phyloP scores from a whole-genome alignment of 1,284 basidiomycete genomes.

The Ganoderma sinense region DNA sequence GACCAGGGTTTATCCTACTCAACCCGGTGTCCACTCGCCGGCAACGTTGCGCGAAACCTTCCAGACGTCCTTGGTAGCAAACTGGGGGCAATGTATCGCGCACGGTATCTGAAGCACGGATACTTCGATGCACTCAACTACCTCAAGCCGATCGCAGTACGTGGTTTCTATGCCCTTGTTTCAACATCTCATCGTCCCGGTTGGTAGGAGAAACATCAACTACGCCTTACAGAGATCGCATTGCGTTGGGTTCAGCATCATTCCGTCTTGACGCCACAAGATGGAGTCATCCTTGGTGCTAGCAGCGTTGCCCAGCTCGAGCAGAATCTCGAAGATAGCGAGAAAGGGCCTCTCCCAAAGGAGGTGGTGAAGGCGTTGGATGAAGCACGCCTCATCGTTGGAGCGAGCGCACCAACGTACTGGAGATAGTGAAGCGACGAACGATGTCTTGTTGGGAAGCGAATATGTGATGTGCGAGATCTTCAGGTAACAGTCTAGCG shows the following conservation, averaged over 20 bases:
- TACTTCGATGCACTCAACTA: slow-evolving; percentile 55
- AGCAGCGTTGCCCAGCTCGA: slow-evolving; percentile 48
- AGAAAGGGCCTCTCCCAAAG: slow-evolving; percentile 58
- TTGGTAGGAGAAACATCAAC: slow-evolving; percentile 46
- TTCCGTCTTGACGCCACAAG: slow-evolving; percentile 47
- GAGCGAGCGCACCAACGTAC: slow-evolving; percentile 53
- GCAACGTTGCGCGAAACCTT: slow-evolving; percentile 46
- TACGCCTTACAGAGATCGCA: slow-evolving; percentile 53
- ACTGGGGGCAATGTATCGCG: slow-evolving; percentile 49
- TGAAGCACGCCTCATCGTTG: slow-evolving; percentile 55
- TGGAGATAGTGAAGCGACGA: slow-evolving; percentile 48
- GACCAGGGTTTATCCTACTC: slow-evolving; percentile 50
- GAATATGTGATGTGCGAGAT: neutral
- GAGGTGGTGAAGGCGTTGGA: slow-evolving; percentile 60
- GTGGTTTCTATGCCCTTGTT: neutral
- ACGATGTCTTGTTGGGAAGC: neutral
- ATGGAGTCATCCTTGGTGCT: slow-evolving; percentile 52
- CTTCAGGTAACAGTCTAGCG: neutral
- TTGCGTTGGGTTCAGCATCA: slow-evolving; percentile 56
- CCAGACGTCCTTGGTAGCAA: slow-evolving; percentile 44
- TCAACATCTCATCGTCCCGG: neutral
- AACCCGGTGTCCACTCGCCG: slow-evolving; percentile 49
- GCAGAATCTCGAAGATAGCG: slow-evolving; percentile 46
- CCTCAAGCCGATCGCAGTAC: slow-evolving; percentile 46
- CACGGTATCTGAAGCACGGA: slow-evolving; percentile 51